A percentile compares a stretch with the other conserved stretches of the same genome.
Evolutionary conservation across 306 rosid species (phyloP).

Genomic region (Acacia crassicarpa): DNA sequence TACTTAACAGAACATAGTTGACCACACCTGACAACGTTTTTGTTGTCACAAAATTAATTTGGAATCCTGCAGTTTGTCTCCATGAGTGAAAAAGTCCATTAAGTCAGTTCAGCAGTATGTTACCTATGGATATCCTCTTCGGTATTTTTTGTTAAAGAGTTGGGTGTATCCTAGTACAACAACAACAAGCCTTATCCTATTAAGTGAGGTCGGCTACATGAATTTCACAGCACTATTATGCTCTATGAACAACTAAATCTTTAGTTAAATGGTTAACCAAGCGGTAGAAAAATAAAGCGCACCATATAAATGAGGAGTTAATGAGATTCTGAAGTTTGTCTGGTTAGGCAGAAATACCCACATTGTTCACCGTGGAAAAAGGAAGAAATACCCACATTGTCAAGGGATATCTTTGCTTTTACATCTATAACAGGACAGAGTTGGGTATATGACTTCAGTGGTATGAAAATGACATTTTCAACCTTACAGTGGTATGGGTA

Average conservation of each 20-base stretch:
- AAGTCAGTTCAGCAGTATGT: not conserved
- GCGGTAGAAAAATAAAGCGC: not conserved
- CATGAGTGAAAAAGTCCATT: not conserved
- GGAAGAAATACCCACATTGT: not conserved
- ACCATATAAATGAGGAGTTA: not conserved
- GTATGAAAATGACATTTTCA: not conserved
- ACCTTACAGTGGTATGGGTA: not conserved
- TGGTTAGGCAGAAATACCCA: not conserved
- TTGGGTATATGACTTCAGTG: not conserved
- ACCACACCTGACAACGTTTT: not conserved
- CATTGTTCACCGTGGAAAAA: not conserved
- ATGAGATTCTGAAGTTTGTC: not conserved
- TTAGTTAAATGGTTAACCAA: too few relatives aligned
- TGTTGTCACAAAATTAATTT: not conserved
- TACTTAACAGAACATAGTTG: not conserved
- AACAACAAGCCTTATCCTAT: too few relatives aligned
- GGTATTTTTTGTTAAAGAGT: not conserved
- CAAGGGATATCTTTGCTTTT: not conserved
- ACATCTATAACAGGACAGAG: not conserved
- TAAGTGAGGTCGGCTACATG: too few relatives aligned
- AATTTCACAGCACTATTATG: too few relatives aligned
- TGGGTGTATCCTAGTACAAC: too few relatives aligned
- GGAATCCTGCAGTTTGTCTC: not conserved
- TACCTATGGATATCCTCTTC: not conserved
- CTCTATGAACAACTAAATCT: too few relatives aligned